Percentiles rank a stretch among this genome's conserved stretches.
These are phyloP conservation scores for Corynascus novoguineensis DNA, from an alignment of 495 filamentous ascomycete species.

Conservation along the genomic window DNA sequence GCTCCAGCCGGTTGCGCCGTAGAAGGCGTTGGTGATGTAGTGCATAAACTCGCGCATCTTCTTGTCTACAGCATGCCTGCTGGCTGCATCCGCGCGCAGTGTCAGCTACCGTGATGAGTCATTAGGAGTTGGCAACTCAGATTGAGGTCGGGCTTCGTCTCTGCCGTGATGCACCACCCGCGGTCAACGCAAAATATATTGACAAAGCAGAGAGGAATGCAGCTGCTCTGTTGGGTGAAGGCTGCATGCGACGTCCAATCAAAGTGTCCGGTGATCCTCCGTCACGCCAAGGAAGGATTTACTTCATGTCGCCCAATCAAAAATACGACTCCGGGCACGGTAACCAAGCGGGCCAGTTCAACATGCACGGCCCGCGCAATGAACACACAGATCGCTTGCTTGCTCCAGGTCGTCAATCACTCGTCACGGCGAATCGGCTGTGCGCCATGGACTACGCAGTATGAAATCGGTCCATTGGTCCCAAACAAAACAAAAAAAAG, in stretches of 20 bases:
- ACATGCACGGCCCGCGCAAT: too few relatives aligned
- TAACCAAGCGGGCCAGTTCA: too few relatives aligned
- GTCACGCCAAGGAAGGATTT: too few relatives aligned
- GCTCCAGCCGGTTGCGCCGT: conserved; percentile 81
- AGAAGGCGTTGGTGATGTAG: conserved; percentile 90
- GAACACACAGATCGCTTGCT: too few relatives aligned
- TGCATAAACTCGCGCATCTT: conserved; percentile 97
- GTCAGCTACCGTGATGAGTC: conserved; percentile 20
- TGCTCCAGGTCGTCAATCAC: too few relatives aligned
- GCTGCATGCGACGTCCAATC: neutral
- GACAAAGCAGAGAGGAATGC: neutral
- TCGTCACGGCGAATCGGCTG: too few relatives aligned
- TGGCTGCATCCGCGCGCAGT: conserved; percentile 13
- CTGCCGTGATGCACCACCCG: neutral
- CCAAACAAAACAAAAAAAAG: too few relatives aligned
- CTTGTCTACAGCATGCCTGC: conserved; percentile 12
- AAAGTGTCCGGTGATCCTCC: too few relatives aligned
- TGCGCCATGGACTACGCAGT: too few relatives aligned
- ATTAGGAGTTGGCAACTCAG: conserved; percentile 15
- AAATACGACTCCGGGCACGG: too few relatives aligned
- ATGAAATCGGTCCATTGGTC: too few relatives aligned
- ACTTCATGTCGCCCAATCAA: too few relatives aligned
- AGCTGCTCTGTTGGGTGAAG: neutral
- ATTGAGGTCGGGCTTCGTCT: neutral
- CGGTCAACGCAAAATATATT: neutral